Evolutionary conservation across 2,329 filamentous ascomycete genomes (phyloP), one percentile per base, ranked within the genome.

Genomic region (Exophiala viscosa): DNA sequence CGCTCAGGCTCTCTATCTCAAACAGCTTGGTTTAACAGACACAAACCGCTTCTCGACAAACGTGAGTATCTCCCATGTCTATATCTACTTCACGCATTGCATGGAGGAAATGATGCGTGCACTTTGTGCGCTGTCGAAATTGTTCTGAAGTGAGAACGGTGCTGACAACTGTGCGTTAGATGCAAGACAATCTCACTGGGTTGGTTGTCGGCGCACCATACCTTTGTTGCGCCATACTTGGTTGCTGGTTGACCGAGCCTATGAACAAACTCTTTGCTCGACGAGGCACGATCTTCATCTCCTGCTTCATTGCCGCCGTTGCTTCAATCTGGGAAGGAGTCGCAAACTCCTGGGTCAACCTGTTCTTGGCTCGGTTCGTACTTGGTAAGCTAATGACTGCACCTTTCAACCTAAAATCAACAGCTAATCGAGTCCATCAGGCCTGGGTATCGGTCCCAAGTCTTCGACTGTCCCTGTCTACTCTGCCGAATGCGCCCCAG

Each of bases 171-270:
- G 5, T 7, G 23, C 23, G 8, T 7, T 7, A 28, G 23, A 65
- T 65, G 55, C 50, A 60, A 6, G 63, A 70, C 54, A 67, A 70
- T 23, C 60, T 73, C 28, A 71, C 67, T 2, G 73, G 73, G 3
- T 63, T 76, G 1, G 66, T 76, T 28, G 71, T 74, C 31, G 73
- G 72, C 10, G 73, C 73, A 1, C 73, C 73, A 1, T 76, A 76
- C 40, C 64, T 76, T 1, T 70, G 70, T 18, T 75, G 70, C 51
- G 72, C 71, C 1, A 49, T 74, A 8, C 55, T 76, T 3, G 73
- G 74, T 11, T 75, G 73, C 65, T 79, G 76, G 75, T 63, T 74
- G 4, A 73, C 73, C 1, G 74, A 75, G 54, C 76, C 74, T 6
- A 48, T 76, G 34, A 77, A 77, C 59, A 66, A 69, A 46, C 66